These are phyloP conservation scores for Lachancea quebecensis DNA, from an alignment of 805 yeast genomes.

Conservation along the genomic window DNA sequence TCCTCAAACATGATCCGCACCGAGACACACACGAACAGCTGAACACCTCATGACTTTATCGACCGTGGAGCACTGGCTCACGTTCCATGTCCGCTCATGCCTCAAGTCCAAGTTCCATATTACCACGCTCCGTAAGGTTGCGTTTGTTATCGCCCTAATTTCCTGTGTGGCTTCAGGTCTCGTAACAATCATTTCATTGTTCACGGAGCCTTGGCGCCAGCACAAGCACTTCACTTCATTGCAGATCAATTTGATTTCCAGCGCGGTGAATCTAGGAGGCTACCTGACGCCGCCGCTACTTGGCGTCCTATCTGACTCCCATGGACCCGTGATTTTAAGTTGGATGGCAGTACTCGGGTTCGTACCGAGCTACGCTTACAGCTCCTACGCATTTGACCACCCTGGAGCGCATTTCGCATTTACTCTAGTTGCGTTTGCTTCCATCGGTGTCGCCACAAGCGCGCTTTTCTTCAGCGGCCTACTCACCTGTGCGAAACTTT, in stretches of 20 bases:
- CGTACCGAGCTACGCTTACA: constrained; percentile 55
- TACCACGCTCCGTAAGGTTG: constrained; percentile 36
- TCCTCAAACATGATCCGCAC: too few species aligned
- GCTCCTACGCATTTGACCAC: constrained; percentile 37
- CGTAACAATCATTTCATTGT: constrained; percentile 73
- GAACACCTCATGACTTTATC: constrained; percentile 22
- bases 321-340: constrained; percentile 72
- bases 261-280: constrained; percentile 70
- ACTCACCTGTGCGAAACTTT: constrained; percentile 79
- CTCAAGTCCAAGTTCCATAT: constrained; percentile 39
- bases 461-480: constrained; percentile 64
- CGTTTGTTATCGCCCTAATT: constrained; percentile 51
- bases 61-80: constrained; percentile 31
- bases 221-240: constrained; percentile 58
- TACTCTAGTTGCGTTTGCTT: constrained; percentile 45
- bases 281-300: constrained; percentile 76
- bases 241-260: constrained; percentile 65
- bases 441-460: constrained; percentile 68
- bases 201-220: constrained; percentile 59
- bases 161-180: constrained; percentile 78
- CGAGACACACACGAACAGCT: too few species aligned
- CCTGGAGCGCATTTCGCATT: constrained; percentile 26
- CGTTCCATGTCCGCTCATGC: constrained; percentile 38
- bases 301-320: constrained; percentile 79
- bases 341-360: constrained; percentile 53